Evolutionary conservation across 371 early-diverging fungal species (phyloP).

Genomic region (Mortierella sp.): DNA sequence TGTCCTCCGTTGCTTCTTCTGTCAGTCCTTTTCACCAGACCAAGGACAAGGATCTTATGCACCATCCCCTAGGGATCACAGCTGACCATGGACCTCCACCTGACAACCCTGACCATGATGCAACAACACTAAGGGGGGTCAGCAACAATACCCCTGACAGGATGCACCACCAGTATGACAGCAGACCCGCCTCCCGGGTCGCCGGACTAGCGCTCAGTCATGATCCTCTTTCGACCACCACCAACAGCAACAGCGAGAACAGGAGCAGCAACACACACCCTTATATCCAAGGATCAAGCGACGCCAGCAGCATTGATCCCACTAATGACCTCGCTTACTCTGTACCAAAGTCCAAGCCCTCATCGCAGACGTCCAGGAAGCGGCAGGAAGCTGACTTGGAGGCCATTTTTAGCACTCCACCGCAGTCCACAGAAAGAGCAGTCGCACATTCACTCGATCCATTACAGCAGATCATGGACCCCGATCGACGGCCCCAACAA

Average conservation of each 20-base stretch:
- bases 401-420: not conserved
- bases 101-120: constrained; percentile 12
- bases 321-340: not conserved
- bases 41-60: constrained; percentile 1
- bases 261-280: not conserved
- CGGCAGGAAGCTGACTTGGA: not conserved
- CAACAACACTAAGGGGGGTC: constrained; percentile 1
- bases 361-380: not conserved
- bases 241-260: not conserved
- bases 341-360: not conserved
- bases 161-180: not conserved
- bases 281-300: not conserved
- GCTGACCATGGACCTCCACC: constrained; percentile 17
- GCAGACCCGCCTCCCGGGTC: not conserved
- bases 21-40: constrained; percentile 5
- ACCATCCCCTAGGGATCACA: constrained; percentile 30
- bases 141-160: constrained; percentile 10
- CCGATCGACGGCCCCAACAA: not conserved
- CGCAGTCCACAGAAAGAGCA: constrained; percentile 11
- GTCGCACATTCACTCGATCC: constrained; percentile 7
- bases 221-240: not conserved
- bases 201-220: not conserved
- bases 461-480: not conserved
- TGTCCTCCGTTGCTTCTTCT: not conserved
- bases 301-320: not conserved